Base-by-base conservation (phyloP, 2,329 filamentous ascomycete genomes). In the Botryosphaeria dothidea region DNA sequence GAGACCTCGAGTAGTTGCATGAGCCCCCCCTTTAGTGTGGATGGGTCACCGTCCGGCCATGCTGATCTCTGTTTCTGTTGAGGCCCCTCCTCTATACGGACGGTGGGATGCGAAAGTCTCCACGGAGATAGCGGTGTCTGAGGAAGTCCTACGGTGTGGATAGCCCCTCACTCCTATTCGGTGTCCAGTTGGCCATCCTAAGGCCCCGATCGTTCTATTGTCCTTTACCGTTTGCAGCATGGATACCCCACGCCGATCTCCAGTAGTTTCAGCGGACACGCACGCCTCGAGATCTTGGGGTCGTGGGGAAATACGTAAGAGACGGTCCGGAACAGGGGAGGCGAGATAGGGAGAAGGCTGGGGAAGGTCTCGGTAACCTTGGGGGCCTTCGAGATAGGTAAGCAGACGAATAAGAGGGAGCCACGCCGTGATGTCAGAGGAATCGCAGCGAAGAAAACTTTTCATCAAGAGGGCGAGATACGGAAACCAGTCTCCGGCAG, bases 91-190 rank as follows among this genome's bases (percentile, higher is more conserved):
- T 13, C 11, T 7, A 41, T 15, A 41, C 38, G 38, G 38, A 41
- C 5, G 3, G 9, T 11, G 8, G 38, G 38, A 41, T 41, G 38
- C 38, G 11, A 6, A 41, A 41, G 15, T 5, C 7, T 25, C 27
- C 27, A 46, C 13, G n/a, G 8, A 46, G 38, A 60, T 60, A 27
- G 56, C 56, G 56, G 56, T 60, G 56, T 60, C 56, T 46, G 38
- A 46, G 41, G 21, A 48, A 31, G 17, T 60, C 27, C 25, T 34
- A 31, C 25, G 43, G 4, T 36, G 41, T 25, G 41, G 9, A 15
- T 15, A 19, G n/a, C 41, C 56, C 38, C 56, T 60, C 56, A 60
- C 56, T 60, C 27, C 56, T 46, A 60, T 60, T 60, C 56, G 56
- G 21, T 34, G 25, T 17, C 15, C 45, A 36, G 54, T 19, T 43